These are phyloP conservation scores for Tolypocladium sp. DNA, from an alignment of 2,329 filamentous ascomycete genomes.

Conservation along the genomic window DNA sequence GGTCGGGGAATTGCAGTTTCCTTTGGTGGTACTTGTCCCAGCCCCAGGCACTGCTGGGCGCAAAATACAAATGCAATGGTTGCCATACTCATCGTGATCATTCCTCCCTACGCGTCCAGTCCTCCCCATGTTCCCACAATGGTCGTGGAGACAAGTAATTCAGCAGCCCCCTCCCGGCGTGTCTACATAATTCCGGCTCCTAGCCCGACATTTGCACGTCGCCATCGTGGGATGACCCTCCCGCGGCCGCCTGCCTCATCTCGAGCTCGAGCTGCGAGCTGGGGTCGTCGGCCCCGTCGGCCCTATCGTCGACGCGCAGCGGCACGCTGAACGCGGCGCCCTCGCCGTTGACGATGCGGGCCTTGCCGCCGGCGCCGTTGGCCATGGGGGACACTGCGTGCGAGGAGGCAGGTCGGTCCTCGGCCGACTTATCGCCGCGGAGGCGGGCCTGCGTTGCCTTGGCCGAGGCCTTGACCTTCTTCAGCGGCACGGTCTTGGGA, in stretches of 20 bases:
- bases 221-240: conserved; percentile 21
- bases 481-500: conserved; percentile 75
- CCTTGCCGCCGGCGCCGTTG: conserved; percentile 17
- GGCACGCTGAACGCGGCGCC: conserved; percentile 10
- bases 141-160: neutral
- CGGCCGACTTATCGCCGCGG: conserved; percentile 27
- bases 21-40: neutral
- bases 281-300: conserved; percentile 32
- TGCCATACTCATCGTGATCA: neutral
- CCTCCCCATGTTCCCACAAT: neutral
- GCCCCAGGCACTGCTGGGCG: neutral
- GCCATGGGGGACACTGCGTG: conserved; percentile 13
- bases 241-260: conserved; percentile 35
- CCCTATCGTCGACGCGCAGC: conserved; percentile 13
- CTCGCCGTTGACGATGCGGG: conserved; percentile 20
- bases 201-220: conserved; percentile 55
- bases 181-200: neutral
- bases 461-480: conserved; percentile 61
- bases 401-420: conserved; percentile 11
- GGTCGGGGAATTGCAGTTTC: neutral
- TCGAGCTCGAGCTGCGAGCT: conserved; percentile 47
- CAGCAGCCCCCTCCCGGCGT: neutral
- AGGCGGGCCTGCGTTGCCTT: conserved; percentile 37
- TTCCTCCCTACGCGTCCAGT: neutral
- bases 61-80: neutral